Evolutionary conservation across 2,329 filamentous ascomycete species (phyloP), one percentile per base, ranked within the genome.

Genomic region (Claviceps sp.): DNA sequence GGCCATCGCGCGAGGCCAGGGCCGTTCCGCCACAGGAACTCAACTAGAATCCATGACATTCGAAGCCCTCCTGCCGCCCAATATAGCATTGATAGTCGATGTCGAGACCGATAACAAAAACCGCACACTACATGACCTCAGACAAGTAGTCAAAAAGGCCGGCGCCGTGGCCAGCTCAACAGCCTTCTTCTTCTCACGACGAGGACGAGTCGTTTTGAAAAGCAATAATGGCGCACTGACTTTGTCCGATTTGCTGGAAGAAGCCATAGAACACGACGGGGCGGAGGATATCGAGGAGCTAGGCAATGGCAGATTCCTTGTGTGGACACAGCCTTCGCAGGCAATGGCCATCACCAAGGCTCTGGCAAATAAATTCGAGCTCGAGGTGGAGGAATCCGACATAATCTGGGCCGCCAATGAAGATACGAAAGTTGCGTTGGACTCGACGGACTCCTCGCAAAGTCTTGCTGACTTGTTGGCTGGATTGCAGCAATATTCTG

Each of bases 1-100:
- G 14, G 89, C 93, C 51, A 84, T 98, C 58, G 87, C 89, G 14
- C 83, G 89, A 47, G 93, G 93, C 1, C 90, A 96, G 65, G 91
- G 93, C 43, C 78, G 84, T 57, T 90, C 89, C 24, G 70, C 81
- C 1, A 78, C 78, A 5, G 93, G 93, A 50, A 78, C 79, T 16
- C 75, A 81, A 14, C 79, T 97, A n/a, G 90, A 96, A 64, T 73
- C 72, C 37, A 67, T 93, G 49, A 85, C 82, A 1, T 75, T 95
- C 49, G 91, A 97, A 72, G 83, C 82, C 26, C 85, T 96, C 58
- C 70, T 94, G 55, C 86, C 87, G 2, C 79, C 84, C 2, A 81
- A 84, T 36, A 78, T 89, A 1, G 89, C 87, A 11, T 73, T 91
- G 5, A 82, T 97, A 11, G 78, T 95, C 62, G 89, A 96, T 60